Conservation (phyloP, 1,284 basidiomycete species). For the Moesziomyces sp. region DNA sequence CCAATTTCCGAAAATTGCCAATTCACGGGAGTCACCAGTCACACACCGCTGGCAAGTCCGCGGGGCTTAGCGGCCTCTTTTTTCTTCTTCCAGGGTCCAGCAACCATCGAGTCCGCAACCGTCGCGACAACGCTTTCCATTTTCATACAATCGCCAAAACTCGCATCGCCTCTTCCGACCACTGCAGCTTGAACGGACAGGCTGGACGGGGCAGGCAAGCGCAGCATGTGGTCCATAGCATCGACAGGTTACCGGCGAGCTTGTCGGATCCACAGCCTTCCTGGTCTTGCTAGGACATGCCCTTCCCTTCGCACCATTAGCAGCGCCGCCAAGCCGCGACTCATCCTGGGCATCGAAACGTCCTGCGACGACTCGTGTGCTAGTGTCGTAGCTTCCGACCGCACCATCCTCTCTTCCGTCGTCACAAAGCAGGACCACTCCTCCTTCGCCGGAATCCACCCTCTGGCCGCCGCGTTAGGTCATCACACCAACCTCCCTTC, state of each 20-base stretch:
- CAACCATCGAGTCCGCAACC: background rate
- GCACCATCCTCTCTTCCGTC: constrained; percentile 53
- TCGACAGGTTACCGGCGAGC: no score
- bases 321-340: constrained; percentile 3
- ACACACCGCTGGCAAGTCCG: background rate
- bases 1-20: no score
- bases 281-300: background rate
- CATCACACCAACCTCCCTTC: constrained; percentile 56
- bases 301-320: background rate
- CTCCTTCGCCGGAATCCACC: constrained; percentile 59
- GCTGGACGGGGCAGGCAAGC: no score
- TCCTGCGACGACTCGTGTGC: constrained; percentile 67
- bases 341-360: constrained; percentile 64
- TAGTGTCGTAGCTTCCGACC: constrained; percentile 51
- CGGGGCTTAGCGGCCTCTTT: constrained; percentile 1
- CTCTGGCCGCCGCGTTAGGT: constrained; percentile 51
- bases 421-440: constrained; percentile 62
- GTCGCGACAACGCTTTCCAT: background rate
- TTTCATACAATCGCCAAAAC: no score
- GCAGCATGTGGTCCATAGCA: no score
- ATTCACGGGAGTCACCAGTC: background rate
- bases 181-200: no score
- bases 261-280: no score
- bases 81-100: constrained; percentile 5
- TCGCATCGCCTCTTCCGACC: no score